Evolutionary conservation across 1,139 yeast genomes (phyloP).

Genomic region (Kodamaea arcana): DNA sequence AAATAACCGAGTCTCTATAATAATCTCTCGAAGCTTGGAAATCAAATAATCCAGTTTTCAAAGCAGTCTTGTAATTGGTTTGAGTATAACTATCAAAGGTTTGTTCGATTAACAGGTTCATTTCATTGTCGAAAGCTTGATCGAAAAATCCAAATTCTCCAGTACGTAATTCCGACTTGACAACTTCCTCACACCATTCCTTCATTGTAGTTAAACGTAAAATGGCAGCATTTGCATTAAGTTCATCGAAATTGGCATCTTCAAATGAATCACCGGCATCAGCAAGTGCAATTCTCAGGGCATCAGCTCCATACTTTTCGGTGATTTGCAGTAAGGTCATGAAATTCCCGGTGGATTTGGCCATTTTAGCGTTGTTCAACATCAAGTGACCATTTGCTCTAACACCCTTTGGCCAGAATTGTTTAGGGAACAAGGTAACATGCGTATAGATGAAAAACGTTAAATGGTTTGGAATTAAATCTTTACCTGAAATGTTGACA

Average conservation of each 20-base stretch:
- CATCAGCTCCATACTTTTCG: constrained; percentile 94
- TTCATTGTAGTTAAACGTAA: constrained; percentile 86
- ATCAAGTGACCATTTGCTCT: constrained; percentile 95
- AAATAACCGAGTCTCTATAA: constrained; percentile 76
- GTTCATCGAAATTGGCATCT: constrained; percentile 97
- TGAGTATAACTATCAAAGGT: constrained; percentile 64
- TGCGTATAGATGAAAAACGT: constrained; percentile 92
- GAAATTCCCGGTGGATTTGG: constrained; percentile 96
- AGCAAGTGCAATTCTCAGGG: constrained; percentile 94
- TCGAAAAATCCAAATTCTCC: constrained; percentile 77
- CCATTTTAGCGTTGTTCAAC: constrained; percentile 96
- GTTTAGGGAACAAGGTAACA: constrained; percentile 87
- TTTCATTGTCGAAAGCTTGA: constrained; percentile 86
- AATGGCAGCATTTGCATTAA: constrained; percentile 96
- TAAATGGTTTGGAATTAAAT: constrained; percentile 94
- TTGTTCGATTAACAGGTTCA: constrained; percentile 75
- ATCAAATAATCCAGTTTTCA: constrained; percentile 88
- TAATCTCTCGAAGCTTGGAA: constrained; percentile 93
- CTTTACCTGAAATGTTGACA: constrained; percentile 90
- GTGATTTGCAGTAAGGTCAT: constrained; percentile 83
- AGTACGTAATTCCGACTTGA: constrained; percentile 56
- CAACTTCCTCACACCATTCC: constrained; percentile 89
- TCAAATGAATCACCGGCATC: constrained; percentile 98
- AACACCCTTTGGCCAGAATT: constrained; percentile 90
- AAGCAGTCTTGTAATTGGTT: constrained; percentile 83